Base-by-base conservation (phyloP, 805 yeast species). In the Suhomyces vadensis region DNA sequence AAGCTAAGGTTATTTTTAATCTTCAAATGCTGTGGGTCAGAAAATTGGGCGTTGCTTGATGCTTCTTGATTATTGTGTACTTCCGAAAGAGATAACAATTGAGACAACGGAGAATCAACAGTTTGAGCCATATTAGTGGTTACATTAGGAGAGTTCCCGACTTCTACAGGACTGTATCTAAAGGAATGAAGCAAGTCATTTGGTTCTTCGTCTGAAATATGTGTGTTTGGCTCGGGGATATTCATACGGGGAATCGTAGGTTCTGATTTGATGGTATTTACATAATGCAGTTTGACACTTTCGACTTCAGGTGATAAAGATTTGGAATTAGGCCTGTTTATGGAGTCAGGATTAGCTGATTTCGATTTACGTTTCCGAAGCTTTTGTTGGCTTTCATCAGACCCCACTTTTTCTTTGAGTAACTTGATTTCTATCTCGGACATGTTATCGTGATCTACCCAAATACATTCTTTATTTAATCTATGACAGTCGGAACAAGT, bases 401-500 rank as follows among this genome's bases (percentile, higher is more conserved):
- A 44, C 40, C 61, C 66, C 46, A 76, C 75, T 45, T 64, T 57
- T 13, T 52, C 47, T 40, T 66, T 70, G 39, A 78, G 56, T 9
- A 42, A 37, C 33, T 54, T 59, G 2, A 73, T 61, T 39, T 73
- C 71, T 6, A 63, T 70, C 6, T 58, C 56, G 3, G 70, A 50
- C 83, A 79, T 78, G 22, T 52, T 47, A 1, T 61, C 61, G 13
- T 61, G 58, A 22, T 77, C 77, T 2, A 71, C 58, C 72, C 79
- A 79, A 14, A 67, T 66, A 54, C 84, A 79, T 37, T 69, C 63
- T 50, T 78, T 71, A 7, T 63, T 55, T 33, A 79, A 60, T 31
- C 83, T 56, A 8, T 22, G 13, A 49, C 84, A 79, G 51, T 74
- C 82, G 1, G 75, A 67, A 54, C 84, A 79, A 1, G 63, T 53